Evolutionary conservation across 2,329 filamentous ascomycete genomes (phyloP).

Genomic region (Scleromitrula shiraiana): DNA sequence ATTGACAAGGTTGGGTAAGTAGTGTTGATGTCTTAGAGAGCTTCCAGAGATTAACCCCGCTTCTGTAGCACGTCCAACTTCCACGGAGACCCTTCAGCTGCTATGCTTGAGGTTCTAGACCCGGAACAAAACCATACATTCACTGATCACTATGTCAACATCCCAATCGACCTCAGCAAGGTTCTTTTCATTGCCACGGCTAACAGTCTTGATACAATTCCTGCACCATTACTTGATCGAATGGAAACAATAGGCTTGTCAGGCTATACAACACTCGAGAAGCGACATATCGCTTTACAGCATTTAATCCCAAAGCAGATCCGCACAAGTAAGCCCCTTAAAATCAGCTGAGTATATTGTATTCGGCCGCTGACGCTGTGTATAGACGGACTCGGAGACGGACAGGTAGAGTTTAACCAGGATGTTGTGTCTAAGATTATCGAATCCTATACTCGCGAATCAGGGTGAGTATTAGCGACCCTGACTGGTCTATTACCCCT

Average conservation of each 20-base stretch:
- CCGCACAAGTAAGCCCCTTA: constrained; percentile 49
- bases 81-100: constrained; percentile 91
- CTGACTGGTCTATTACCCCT: background rate
- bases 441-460: constrained; percentile 91
- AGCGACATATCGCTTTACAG: constrained; percentile 84
- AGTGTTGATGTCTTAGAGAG: background rate
- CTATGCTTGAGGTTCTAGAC: constrained; percentile 96
- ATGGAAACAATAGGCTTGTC: constrained; percentile 95
- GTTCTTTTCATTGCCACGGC: constrained; percentile 97
- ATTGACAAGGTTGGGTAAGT: constrained; percentile 78
- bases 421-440: constrained; percentile 93
- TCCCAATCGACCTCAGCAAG: constrained; percentile 92
- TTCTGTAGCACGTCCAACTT: constrained; percentile 63
- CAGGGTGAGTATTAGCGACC: constrained; percentile 30
- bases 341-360: constrained; percentile 4
- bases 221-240: constrained; percentile 83
- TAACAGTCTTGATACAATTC: constrained; percentile 90
- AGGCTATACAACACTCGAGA: constrained; percentile 95
- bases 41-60: constrained; percentile 1
- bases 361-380: constrained; percentile 16
- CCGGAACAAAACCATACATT: constrained; percentile 96
- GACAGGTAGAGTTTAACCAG: constrained; percentile 68
- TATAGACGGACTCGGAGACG: constrained; percentile 65
- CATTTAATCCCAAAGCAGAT: constrained; percentile 98
- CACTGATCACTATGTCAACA: constrained; percentile 91